phyloP scores from a whole-genome alignment of 2,329 filamentous ascomycete species.

The Fusarium albidum region DNA sequence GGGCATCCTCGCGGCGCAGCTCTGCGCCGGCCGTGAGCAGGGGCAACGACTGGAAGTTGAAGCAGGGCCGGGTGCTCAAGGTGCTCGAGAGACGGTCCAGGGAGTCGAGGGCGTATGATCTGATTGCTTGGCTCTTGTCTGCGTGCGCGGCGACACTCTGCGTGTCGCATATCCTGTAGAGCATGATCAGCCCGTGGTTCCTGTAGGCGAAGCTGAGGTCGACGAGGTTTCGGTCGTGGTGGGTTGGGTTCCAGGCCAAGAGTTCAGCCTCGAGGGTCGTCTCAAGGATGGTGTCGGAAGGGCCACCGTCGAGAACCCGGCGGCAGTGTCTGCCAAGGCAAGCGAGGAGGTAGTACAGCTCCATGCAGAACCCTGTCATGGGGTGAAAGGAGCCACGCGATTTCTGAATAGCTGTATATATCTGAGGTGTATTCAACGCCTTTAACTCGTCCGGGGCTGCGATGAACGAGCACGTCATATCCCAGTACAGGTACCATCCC shows the following conservation, averaged over 20 bases:
- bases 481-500: slow-evolving; percentile 11
- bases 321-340: slow-evolving; percentile 12
- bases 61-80: too few relatives aligned
- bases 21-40: too few relatives aligned
- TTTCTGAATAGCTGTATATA: neutral
- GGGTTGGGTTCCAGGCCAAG: neutral
- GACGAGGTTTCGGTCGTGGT: neutral
- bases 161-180: neutral
- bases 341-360: slow-evolving; percentile 5
- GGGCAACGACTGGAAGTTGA: too few relatives aligned
- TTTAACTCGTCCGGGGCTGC: neutral
- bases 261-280: neutral
- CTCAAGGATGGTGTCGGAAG: neutral
- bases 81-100: too few relatives aligned
- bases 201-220: neutral
- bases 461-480: slow-evolving; percentile 1
- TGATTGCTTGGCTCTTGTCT: too few relatives aligned
- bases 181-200: neutral
- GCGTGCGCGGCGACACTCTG: too few relatives aligned
- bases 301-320: neutral
- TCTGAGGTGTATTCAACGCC: neutral
- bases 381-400: slow-evolving; percentile 1
- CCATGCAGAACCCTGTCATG: slow-evolving; percentile 1
- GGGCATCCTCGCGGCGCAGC: too few relatives aligned
- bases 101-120: too few relatives aligned